Base-by-base conservation (phyloP, 257 asterid species). In the Solanum piurae region DNA sequence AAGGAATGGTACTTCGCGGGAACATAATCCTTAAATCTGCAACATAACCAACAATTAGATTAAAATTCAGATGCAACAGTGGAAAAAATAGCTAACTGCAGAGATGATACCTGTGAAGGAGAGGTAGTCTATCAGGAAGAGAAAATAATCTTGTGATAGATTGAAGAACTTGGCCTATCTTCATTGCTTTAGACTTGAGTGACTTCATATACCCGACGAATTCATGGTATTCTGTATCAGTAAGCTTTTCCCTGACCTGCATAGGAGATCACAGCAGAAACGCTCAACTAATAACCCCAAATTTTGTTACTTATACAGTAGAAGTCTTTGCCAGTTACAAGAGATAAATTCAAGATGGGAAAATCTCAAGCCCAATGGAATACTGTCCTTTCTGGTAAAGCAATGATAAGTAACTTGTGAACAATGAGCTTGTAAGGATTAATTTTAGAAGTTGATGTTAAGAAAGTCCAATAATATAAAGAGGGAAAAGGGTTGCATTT, bases 211-310 rank as follows among this genome's bases (percentile, higher is more conserved):
- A 92, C 89, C 93, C 93, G 82, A 95, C 92, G 72, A 97, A 97
- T 85, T 95, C 98, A 88, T 89, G 92, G 89, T 97, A 97, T 90
- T 97, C 99, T 31, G 92, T 86, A 88, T 89, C 95, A 33, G 91
- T 90, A 86, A 97, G 99, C 93, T 93, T 94, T 89, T 92, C 96
- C n/a, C 91, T 94, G 40, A 95, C 98, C 99, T 97, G 98, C 86
- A 86, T 73, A 74, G 75, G 87, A 87, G 58, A 88, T 72, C 75
- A 84, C 60, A n/a, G 86, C 8, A 69, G 64, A 84, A 49, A 87
- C 38, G 60, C 68, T 86, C 55, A 88, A 89, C 87, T 83, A 44
- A 40, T 69, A 76, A 84, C 44, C 88, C 38, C 84, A 44, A 79
- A 79, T 79, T 76, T 76, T 12, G 60, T 42, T n/a, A 76, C 62